These are phyloP conservation scores for Fulvia fulva DNA, from an alignment of 2,329 filamentous ascomycete species.

Conservation along the genomic window DNA sequence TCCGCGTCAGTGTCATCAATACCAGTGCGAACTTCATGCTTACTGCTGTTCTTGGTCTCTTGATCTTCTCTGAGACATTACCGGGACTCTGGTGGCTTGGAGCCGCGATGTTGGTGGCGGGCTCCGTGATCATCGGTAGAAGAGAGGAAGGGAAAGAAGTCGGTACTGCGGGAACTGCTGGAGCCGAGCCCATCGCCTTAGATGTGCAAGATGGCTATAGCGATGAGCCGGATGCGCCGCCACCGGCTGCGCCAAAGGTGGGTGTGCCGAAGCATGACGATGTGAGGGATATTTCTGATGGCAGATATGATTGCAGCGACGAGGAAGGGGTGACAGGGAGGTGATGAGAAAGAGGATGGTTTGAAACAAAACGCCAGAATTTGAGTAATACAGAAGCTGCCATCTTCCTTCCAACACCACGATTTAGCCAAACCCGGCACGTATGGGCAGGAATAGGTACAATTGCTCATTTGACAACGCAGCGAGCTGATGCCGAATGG, in stretches of 20 bases:
- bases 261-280: not conserved
- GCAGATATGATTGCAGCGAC: not conserved
- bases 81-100: slow-evolving; percentile 73
- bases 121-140: slow-evolving; percentile 72
- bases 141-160: slow-evolving; percentile 54
- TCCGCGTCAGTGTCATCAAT: slow-evolving; percentile 77
- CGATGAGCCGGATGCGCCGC: slow-evolving; percentile 33
- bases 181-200: slow-evolving; percentile 12
- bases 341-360: not conserved
- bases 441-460: not conserved
- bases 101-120: slow-evolving; percentile 66
- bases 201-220: slow-evolving; percentile 18
- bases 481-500: not conserved
- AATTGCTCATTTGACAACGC: not conserved
- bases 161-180: slow-evolving; percentile 19
- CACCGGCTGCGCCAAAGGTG: slow-evolving; percentile 12
- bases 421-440: not conserved
- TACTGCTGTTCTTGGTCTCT: slow-evolving; percentile 66
- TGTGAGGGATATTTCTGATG: not conserved
- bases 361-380: not conserved
- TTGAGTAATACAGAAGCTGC: no score
- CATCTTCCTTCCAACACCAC: not conserved
- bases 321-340: not conserved
- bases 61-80: slow-evolving; percentile 68
- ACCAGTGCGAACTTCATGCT: slow-evolving; percentile 78